Percentiles rank a stretch among this genome's conserved stretches.
These are phyloP conservation scores for Ceratorhiza oryzae-sativae DNA, from an alignment of 1,284 basidiomycete species.

Conservation along the genomic window DNA sequence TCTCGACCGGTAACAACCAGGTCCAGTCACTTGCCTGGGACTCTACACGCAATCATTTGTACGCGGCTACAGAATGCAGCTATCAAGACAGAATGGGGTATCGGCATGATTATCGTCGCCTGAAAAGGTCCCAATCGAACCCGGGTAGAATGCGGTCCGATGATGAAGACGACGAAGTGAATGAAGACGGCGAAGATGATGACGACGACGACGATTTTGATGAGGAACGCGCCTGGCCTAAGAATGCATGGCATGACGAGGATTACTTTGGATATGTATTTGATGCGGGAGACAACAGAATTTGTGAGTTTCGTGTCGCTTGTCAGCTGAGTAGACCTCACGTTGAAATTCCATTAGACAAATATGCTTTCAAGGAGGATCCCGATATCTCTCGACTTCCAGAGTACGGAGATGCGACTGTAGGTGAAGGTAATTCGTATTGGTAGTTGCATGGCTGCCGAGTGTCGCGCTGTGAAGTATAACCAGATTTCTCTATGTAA, in stretches of 20 bases:
- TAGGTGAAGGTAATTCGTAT: neutral
- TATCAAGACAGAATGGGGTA: conserved; percentile 25
- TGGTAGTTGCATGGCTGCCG: too few relatives aligned
- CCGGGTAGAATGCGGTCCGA: too few relatives aligned
- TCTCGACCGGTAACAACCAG: conserved; percentile 36
- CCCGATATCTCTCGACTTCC: conserved; percentile 12
- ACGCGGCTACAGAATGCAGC: conserved; percentile 32
- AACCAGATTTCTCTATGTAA: too few relatives aligned
- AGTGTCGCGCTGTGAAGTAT: neutral
- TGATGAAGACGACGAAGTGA: neutral
- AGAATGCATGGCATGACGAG: conserved; percentile 31
- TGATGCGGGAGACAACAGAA: conserved; percentile 27
- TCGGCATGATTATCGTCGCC: conserved; percentile 36
- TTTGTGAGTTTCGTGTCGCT: conserved; percentile 18
- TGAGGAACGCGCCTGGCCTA: conserved; percentile 26
- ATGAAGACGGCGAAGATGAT: conserved; percentile 20
- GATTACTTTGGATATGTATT: conserved; percentile 30
- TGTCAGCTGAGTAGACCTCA: neutral
- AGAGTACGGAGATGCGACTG: conserved; percentile 28
- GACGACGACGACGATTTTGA: conserved; percentile 27
- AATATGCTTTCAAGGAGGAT: conserved; percentile 38
- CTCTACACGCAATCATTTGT: conserved; percentile 6
- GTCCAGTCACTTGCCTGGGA: conserved; percentile 36
- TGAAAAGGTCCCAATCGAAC: neutral
- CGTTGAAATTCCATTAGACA: neutral